A percentile compares a stretch with the other conserved stretches of the same genome.
phyloP scores from a whole-genome alignment of 2,329 filamentous ascomycete species.

The Boeremia exigua region DNA sequence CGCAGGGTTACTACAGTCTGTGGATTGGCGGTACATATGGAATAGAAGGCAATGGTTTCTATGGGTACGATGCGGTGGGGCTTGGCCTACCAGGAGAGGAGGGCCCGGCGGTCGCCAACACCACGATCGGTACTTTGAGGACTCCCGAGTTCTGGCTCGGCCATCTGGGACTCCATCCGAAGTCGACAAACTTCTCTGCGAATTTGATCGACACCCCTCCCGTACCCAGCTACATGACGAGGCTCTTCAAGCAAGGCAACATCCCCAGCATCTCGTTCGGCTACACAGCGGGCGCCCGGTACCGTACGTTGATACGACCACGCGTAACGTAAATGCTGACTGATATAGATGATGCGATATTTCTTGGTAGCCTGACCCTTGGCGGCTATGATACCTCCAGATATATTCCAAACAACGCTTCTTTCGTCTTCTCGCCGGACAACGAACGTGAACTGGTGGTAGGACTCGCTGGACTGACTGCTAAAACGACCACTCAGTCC shows the following conservation, averaged over 20 bases:
- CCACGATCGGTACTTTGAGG: slow-evolving; percentile 50
- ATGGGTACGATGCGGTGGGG: slow-evolving; percentile 61
- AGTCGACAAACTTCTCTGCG: slow-evolving; percentile 58
- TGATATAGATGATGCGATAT: slow-evolving; percentile 39
- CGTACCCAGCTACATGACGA: slow-evolving; percentile 60
- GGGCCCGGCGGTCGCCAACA: slow-evolving; percentile 51
- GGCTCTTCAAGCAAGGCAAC: slow-evolving; percentile 60
- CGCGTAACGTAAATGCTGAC: too few species aligned
- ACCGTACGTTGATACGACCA: slow-evolving; percentile 64
- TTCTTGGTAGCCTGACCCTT: slow-evolving; percentile 63
- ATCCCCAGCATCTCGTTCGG: slow-evolving; percentile 78
- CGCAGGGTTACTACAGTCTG: slow-evolving; percentile 66
- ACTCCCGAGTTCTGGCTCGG: slow-evolving; percentile 54
- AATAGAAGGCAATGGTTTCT: slow-evolving; percentile 66
- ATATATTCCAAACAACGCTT: slow-evolving; percentile 65
- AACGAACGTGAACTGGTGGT: slow-evolving; percentile 66
- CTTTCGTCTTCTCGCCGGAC: slow-evolving; percentile 64
- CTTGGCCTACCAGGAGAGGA: slow-evolving; percentile 49
- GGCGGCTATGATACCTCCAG: slow-evolving; percentile 73
- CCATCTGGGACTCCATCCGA: slow-evolving; percentile 56
- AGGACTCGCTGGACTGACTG: slow-evolving; percentile 55
- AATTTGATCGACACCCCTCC: slow-evolving; percentile 53
- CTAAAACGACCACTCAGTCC: slow-evolving; percentile 28
- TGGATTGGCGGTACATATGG: slow-evolving; percentile 64
- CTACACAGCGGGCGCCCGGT: slow-evolving; percentile 77